These are phyloP conservation scores for Candida fluviatilis DNA, from an alignment of 805 yeast genomes.

Conservation along the genomic window DNA sequence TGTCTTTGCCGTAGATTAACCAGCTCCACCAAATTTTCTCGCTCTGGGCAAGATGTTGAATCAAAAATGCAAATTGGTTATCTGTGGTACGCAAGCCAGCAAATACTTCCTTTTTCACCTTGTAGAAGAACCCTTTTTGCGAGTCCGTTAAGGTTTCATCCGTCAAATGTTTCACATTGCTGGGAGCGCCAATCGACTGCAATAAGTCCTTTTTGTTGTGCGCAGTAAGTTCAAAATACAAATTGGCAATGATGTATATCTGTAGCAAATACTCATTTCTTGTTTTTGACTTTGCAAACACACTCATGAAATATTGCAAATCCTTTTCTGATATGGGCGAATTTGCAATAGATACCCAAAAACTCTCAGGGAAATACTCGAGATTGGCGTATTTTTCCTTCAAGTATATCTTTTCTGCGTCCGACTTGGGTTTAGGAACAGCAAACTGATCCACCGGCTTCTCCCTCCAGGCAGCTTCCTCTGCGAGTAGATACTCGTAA, in stretches of 20 bases:
- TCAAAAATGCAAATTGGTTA: constrained; percentile 20
- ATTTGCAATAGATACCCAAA: constrained; percentile 13
- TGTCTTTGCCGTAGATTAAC: constrained; percentile 35
- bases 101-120: constrained; percentile 25
- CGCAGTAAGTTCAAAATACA: constrained; percentile 26
- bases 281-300: constrained; percentile 4
- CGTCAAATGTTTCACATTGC: constrained; percentile 31
- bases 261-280: constrained; percentile 6
- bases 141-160: constrained; percentile 21
- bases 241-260: constrained; percentile 21
- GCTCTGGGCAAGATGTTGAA: constrained; percentile 21
- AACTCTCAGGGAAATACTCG: constrained; percentile 33
- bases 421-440: constrained; percentile 12
- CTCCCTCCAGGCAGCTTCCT: constrained; percentile 21
- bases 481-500: constrained; percentile 23
- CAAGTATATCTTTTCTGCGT: constrained; percentile 13
- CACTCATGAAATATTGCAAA: constrained; percentile 1
- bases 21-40: constrained; percentile 40
- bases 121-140: constrained; percentile 11
- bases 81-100: constrained; percentile 20
- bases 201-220: constrained; percentile 20
- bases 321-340: constrained; percentile 1
- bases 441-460: constrained; percentile 13
- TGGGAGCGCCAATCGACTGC: constrained; percentile 18
- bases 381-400: constrained; percentile 14